Base-by-base conservation (phyloP, 2,329 filamentous ascomycete genomes). In the Truncatella angustata region DNA sequence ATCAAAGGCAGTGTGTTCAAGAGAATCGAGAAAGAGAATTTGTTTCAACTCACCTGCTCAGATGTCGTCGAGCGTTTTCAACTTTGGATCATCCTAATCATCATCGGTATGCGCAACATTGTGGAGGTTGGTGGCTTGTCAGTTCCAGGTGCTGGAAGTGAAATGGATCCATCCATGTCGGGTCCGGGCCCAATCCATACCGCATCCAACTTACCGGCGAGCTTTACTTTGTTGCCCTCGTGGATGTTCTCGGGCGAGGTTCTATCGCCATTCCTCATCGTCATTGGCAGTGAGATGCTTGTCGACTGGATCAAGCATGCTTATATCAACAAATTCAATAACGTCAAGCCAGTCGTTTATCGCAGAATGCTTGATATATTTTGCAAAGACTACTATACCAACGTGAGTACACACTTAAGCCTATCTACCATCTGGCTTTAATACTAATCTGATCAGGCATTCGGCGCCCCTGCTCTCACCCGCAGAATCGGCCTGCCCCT, bases 1-100 rank as follows among this genome's bases (percentile, higher is more conserved):
- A 96, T 99, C 77, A 99, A 99, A 66, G 90, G 90, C 55, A 95
- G 92, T 0, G 95, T 99, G 1, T 99, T 99, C 77, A 97, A 99
- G 74, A 94, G 93, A 55, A 96, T 97, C 57, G 94, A 99, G 63
- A 97, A 97, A 68, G 94, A 99, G 66, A 97, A 96, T 59, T 76
- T 96, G 0, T 99, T 99, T 66, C 94, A 99, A 68, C 79, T 99
- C 12, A 96, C 93, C 0, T 99, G 94, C 59, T 93, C 94, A 4
- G 94, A 99, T 66, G 87, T 99, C 30, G 94, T 99, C 2, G 94
- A 99, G 71, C 85, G 94, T 1, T 99, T 99, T 63, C 94, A 99
- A 65, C 81, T 99, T 2, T 97, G 93, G 91, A 83, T 99, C 43
- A 97, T 99, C 87, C 80, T 99, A 1, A 81, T 94, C 57, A 97